phyloP scores from a whole-genome alignment of 331 rosid species.

The Quercus phellos region DNA sequence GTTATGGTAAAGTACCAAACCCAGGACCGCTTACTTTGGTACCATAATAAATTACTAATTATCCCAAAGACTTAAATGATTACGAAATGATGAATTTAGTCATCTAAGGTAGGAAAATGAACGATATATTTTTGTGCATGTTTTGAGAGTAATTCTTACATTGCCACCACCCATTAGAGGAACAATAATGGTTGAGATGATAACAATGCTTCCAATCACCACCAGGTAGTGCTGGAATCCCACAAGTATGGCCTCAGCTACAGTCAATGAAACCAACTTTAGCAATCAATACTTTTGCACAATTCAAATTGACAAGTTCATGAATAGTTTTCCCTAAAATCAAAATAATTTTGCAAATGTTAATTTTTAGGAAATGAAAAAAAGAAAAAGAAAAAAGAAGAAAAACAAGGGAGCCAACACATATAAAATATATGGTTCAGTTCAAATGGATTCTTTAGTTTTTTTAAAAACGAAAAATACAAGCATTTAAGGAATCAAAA shows the following conservation, averaged over 20 bases:
- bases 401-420: neutral
- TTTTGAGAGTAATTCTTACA: slow-evolving; percentile 32
- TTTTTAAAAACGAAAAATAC: neutral
- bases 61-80: too few species aligned
- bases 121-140: neutral
- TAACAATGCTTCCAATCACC: slow-evolving; percentile 73
- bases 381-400: neutral
- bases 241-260: slow-evolving; percentile 69
- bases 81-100: too few species aligned
- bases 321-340: neutral
- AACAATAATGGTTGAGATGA: slow-evolving; percentile 54
- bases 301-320: neutral
- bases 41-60: too few species aligned
- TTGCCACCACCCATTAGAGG: slow-evolving; percentile 91
- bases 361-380: neutral
- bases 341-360: neutral
- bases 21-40: too few species aligned
- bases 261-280: slow-evolving; percentile 7
- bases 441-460: neutral
- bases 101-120: neutral
- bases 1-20: neutral
- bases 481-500: neutral
- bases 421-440: neutral
- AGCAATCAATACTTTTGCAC: neutral
- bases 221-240: slow-evolving; percentile 84